Evolutionary conservation across 2,329 filamentous ascomycete species (phyloP).

Genomic region (Colletotrichum plurivorum): DNA sequence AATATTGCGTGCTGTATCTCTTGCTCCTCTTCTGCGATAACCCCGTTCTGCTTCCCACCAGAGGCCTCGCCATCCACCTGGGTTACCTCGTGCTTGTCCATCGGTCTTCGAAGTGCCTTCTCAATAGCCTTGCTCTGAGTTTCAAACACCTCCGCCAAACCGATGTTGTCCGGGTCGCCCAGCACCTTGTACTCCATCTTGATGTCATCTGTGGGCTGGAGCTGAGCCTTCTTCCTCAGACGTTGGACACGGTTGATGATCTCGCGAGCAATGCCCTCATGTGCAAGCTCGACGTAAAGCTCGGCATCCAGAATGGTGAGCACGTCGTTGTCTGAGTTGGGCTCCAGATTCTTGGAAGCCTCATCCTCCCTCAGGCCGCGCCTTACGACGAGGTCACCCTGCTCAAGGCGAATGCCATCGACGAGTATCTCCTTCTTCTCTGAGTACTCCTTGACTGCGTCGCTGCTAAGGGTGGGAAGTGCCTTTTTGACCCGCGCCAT

Average conservation of each 20-base stretch:
- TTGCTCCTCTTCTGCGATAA: slow-evolving; percentile 87
- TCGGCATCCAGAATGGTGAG: slow-evolving; percentile 90
- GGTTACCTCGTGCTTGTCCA: slow-evolving; percentile 64
- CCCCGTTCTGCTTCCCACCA: slow-evolving; percentile 41
- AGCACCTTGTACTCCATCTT: slow-evolving; percentile 93
- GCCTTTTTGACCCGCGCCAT: slow-evolving; percentile 93
- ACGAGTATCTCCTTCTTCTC: slow-evolving; percentile 81
- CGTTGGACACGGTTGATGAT: slow-evolving; percentile 94
- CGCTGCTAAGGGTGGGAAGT: slow-evolving; percentile 81
- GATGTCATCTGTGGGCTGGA: slow-evolving; percentile 93
- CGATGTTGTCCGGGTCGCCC: slow-evolving; percentile 82
- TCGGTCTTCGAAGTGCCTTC: slow-evolving; percentile 79
- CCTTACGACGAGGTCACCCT: slow-evolving; percentile 87
- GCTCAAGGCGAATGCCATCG: slow-evolving; percentile 86
- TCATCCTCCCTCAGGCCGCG: slow-evolving; percentile 82
- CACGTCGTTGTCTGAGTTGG: slow-evolving; percentile 90
- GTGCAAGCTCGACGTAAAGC: slow-evolving; percentile 85
- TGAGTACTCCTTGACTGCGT: slow-evolving; percentile 86
- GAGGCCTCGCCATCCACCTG: slow-evolving; percentile 42
- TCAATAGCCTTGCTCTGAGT: slow-evolving; percentile 51
- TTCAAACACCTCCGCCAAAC: slow-evolving; percentile 78
- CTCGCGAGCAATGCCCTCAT: slow-evolving; percentile 91
- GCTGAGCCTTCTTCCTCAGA: slow-evolving; percentile 91
- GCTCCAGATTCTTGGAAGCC: slow-evolving; percentile 81
- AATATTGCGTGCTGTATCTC: slow-evolving; percentile 88